Evolutionary conservation across 495 filamentous ascomycete species (phyloP).

Genomic region (Aspergillus bertholletiae): DNA sequence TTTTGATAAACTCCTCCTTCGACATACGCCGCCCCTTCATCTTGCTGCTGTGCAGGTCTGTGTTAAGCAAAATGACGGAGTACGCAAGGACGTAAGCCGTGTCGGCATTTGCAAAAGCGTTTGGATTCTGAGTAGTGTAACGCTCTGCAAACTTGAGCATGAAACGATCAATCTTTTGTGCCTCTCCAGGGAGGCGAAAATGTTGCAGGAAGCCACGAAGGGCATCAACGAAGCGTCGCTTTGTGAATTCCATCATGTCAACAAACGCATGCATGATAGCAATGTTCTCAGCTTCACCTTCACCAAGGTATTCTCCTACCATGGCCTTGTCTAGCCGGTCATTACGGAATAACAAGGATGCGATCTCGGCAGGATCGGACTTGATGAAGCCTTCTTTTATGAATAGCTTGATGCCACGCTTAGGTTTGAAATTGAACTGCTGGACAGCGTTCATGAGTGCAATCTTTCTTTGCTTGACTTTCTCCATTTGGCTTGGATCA

Average conservation of each 20-base stretch:
- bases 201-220: conserved; percentile 88
- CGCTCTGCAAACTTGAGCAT: conserved; percentile 99
- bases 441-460: conserved; percentile 82
- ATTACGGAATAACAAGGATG: conserved; percentile 69
- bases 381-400: conserved; percentile 82
- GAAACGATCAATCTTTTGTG: conserved; percentile 98
- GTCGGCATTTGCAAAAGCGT: conserved; percentile 96
- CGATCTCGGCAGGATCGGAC: conserved; percentile 72
- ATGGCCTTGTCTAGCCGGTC: conserved; percentile 83
- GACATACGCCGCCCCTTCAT: conserved; percentile 81
- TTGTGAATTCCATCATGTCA: conserved; percentile 90
- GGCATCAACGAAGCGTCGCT: conserved; percentile 89
- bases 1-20: conserved; percentile 96
- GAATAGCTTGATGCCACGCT: conserved; percentile 82
- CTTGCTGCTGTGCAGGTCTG: conserved; percentile 88
- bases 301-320: conserved; percentile 92
- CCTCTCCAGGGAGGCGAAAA: conserved; percentile 93
- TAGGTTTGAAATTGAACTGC: conserved; percentile 98
- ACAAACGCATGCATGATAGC: conserved; percentile 99
- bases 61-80: conserved; percentile 95
- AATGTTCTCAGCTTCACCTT: conserved; percentile 87
- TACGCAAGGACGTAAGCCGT: conserved; percentile 96
- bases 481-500: conserved; percentile 87
- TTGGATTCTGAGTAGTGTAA: conserved; percentile 91
- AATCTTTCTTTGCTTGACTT: conserved; percentile 89